phyloP scores from a whole-genome alignment of 1,139 yeast species.

The Debaryomyces coudertii region DNA sequence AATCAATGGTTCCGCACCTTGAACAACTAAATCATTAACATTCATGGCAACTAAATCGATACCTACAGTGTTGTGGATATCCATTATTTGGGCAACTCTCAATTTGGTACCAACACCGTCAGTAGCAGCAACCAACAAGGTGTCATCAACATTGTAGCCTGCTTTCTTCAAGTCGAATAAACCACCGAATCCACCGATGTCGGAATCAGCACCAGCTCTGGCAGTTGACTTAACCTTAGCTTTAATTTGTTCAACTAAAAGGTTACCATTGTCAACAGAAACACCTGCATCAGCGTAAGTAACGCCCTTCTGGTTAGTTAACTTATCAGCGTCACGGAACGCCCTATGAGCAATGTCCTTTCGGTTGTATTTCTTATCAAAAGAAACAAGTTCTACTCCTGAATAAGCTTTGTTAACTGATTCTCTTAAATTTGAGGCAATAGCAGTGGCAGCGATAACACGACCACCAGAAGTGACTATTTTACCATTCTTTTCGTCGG shows the following conservation, averaged over 20 bases:
- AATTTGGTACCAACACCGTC: slow-evolving; percentile 99
- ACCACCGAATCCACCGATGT: slow-evolving; percentile 99
- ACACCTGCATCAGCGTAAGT: slow-evolving; percentile 97
- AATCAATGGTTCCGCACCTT: slow-evolving; percentile 97
- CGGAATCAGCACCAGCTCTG: slow-evolving; percentile 96
- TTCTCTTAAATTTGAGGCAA: slow-evolving; percentile 70
- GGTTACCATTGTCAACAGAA: slow-evolving; percentile 92
- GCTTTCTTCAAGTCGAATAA: slow-evolving; percentile 87
- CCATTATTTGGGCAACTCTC: slow-evolving; percentile 87
- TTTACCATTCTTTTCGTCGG: slow-evolving; percentile 57
- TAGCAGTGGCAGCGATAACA: slow-evolving; percentile 93
- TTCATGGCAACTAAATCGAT: slow-evolving; percentile 99
- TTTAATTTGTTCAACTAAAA: slow-evolving; percentile 87
- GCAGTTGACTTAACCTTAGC: slow-evolving; percentile 91
- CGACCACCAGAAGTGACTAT: slow-evolving; percentile 93
- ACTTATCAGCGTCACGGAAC: slow-evolving; percentile 55
- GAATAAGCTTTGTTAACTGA: slow-evolving; percentile 86
- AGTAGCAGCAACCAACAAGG: slow-evolving; percentile 93
- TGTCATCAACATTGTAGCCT: slow-evolving; percentile 75
- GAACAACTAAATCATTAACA: slow-evolving; percentile 95
- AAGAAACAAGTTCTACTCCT: slow-evolving; percentile 78
- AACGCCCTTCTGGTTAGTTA: slow-evolving; percentile 42
- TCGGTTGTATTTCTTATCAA: slow-evolving; percentile 79
- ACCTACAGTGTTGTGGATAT: slow-evolving; percentile 94
- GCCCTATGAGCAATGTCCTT: slow-evolving; percentile 97